These are phyloP conservation scores for Candida tetrigidarum DNA, from an alignment of 1,139 yeast species.

Conservation along the genomic window DNA sequence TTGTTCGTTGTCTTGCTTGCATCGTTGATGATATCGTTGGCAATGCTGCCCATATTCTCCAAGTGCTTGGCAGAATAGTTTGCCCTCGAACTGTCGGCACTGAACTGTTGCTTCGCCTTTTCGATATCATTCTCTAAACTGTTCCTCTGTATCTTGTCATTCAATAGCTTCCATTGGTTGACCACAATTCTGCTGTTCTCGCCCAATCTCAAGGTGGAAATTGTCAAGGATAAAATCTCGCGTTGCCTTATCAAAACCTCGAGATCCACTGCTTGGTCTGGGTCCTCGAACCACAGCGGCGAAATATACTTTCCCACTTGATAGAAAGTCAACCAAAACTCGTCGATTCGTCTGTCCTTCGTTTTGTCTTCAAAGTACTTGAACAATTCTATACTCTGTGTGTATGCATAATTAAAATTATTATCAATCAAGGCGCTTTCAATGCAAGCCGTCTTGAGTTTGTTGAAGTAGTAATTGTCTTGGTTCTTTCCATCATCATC, in stretches of 20 bases:
- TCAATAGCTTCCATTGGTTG: constrained; percentile 41
- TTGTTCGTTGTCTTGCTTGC: constrained; percentile 39
- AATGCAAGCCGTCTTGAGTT: constrained; percentile 54
- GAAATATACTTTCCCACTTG: constrained; percentile 62
- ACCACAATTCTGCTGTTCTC: constrained; percentile 38
- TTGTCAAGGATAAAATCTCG: constrained; percentile 49
- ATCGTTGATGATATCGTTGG: constrained; percentile 34
- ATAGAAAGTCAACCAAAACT: constrained; percentile 61
- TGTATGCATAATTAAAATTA: constrained; percentile 58
- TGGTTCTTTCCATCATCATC: constrained; percentile 1
- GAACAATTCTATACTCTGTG: constrained; percentile 35
- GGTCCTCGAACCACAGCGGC: constrained; percentile 48
- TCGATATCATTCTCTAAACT: constrained; percentile 17
- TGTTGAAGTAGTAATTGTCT: constrained; percentile 29
- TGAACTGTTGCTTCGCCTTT: constrained; percentile 9
- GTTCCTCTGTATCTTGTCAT: constrained; percentile 30
- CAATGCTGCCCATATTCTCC: constrained; percentile 23
- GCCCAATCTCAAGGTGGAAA: constrained; percentile 22
- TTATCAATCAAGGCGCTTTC: constrained; percentile 59
- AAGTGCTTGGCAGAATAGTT: constrained; percentile 5
- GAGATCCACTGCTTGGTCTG: constrained; percentile 20
- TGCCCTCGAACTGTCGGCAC: constrained; percentile 2
- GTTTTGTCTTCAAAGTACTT: constrained; percentile 20
- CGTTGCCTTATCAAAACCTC: constrained; percentile 45
- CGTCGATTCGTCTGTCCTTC: constrained; percentile 26